Evolutionary conservation across 2,329 filamentous ascomycete genomes (phyloP).

Genomic region (Trichoderma atrobrunneum): DNA sequence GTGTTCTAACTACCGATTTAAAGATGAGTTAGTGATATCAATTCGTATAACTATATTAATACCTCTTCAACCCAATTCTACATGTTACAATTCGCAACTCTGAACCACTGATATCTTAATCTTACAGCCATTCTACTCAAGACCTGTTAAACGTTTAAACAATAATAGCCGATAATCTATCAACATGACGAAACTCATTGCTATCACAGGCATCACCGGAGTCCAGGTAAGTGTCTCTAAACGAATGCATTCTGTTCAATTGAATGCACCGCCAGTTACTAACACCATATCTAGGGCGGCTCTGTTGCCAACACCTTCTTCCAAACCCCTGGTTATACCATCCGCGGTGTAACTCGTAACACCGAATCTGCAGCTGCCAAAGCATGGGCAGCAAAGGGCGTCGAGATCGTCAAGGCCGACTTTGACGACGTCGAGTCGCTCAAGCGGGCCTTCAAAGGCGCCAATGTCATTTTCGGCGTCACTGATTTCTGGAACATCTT

Average conservation of each 20-base stretch:
- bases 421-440: neutral
- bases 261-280: neutral
- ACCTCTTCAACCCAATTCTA: neutral
- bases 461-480: neutral
- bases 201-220: neutral
- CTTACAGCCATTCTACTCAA: neutral
- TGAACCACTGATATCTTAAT: neutral
- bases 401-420: neutral
- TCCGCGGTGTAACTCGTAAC: neutral
- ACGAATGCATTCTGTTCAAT: neutral
- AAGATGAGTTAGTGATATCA: neutral
- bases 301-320: neutral
- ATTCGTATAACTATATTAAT: neutral
- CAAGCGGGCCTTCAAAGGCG: neutral
- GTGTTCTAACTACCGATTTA: neutral
- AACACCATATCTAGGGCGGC: neutral
- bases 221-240: neutral
- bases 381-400: neutral
- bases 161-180: neutral
- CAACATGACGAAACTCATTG: neutral
- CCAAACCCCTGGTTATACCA: neutral
- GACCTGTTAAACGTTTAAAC: neutral
- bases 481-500: neutral
- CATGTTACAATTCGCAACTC: neutral
- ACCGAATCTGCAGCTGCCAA: neutral